Evolutionary conservation across 2,329 filamentous ascomycete species (phyloP), one percentile per base, ranked within the genome.

Genomic region (Diaporthe sp.): DNA sequence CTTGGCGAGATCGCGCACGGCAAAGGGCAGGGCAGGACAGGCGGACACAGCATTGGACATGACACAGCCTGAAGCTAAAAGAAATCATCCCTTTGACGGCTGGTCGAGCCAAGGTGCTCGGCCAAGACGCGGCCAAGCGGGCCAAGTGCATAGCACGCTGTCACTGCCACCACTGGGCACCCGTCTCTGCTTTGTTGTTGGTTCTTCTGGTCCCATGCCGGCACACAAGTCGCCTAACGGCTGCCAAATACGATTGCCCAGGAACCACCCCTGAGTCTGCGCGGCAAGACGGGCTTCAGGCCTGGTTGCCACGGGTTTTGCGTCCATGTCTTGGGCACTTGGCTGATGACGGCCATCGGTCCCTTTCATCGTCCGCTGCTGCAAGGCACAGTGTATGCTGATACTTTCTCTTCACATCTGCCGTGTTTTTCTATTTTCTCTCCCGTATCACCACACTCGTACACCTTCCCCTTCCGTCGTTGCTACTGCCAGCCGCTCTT

Each of bases 101-200:
- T 73, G 15, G 49, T 34, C 44, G 44, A 61, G 37, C 39, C 53
- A 72, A 60, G 58, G 34, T 46, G 73, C 44, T 60, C 25, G 46
- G 74, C 74, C 74, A 76, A 76, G 74, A 37, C 65, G 44, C 42
- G 49, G 74, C 74, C 74, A 76, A 76, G 74, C 74, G 39, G 71
- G 74, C 74, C 74, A 76, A 73, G 74, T 53, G 62, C 44, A 49
- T 67, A 68, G 42, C 46, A 57, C 71, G 70, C 51, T 51, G 61
- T 73, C 49, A 49, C 58, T 68, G 34, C 34, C 53, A 70, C 65
- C 65, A 55, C 65, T 70, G 49, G 65, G 65, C 65, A 49, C n/a
- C 65, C 65, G 49, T 70, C 65, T 42, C 46, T 28, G 22, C 65
- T 70, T 70, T 70, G 65, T 70, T 70, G 49, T 55, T 70, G 46